Evolutionary conservation across 495 filamentous ascomycete genomes (phyloP).

Genomic region (Cetradonia linearis): DNA sequence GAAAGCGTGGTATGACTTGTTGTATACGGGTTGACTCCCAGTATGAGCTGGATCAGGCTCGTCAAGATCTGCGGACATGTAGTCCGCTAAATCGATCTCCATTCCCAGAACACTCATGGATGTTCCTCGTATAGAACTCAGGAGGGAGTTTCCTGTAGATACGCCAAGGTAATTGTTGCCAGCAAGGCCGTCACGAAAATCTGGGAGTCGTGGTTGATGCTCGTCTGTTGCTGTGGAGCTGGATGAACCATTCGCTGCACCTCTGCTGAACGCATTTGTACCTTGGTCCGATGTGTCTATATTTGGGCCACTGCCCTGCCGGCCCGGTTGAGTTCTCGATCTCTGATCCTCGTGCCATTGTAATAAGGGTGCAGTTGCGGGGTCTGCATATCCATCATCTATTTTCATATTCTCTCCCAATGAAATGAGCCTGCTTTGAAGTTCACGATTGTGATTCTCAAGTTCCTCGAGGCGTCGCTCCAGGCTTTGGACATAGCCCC

Average conservation of each 20-base stretch:
- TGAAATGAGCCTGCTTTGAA: conserved; percentile 37
- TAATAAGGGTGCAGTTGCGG: conserved; percentile 11
- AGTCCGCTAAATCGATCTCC: conserved; percentile 65
- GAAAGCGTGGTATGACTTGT: conserved; percentile 62
- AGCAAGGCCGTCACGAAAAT: conserved; percentile 44
- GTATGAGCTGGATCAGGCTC: conserved; percentile 41
- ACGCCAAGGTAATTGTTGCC: conserved; percentile 66
- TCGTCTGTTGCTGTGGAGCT: conserved; percentile 5
- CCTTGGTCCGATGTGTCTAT: background rate
- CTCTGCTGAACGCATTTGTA: background rate
- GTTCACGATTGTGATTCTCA: conserved; percentile 42
- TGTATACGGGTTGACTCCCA: conserved; percentile 37
- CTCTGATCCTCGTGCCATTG: conserved; percentile 22
- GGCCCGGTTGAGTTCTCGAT: conserved; percentile 8
- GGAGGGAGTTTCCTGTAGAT: conserved; percentile 49
- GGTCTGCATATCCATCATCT: conserved; percentile 8
- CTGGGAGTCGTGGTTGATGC: conserved; percentile 32
- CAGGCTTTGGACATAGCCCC: conserved; percentile 43
- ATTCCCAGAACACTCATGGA: conserved; percentile 63
- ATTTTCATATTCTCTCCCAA: conserved; percentile 25
- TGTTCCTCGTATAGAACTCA: conserved; percentile 66
- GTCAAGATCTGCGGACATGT: conserved; percentile 53
- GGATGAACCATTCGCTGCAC: conserved; percentile 20
- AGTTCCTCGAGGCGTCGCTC: conserved; percentile 25
- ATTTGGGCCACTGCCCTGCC: conserved; percentile 12